Evolutionary conservation across 2,329 filamentous ascomycete genomes (phyloP), one percentile per base, ranked within the genome.

Genomic region (Ophiostoma sp.): DNA sequence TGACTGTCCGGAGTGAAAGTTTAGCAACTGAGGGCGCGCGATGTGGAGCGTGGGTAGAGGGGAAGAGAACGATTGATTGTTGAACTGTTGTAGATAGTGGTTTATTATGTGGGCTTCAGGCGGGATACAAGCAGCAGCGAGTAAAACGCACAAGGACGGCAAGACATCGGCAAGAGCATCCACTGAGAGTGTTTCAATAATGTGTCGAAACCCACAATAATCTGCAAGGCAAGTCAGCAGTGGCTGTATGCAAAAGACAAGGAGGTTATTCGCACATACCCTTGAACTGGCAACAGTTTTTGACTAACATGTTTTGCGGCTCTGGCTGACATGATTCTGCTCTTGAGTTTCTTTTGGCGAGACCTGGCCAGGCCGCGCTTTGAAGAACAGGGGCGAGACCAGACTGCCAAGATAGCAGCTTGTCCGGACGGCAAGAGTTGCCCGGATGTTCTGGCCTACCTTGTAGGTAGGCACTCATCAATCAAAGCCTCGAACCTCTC

Each of bases 31-130:
- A 15, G 17, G 7, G 19, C 59, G n/a, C 59, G 28, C 66, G 28
- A 52, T 12, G 66, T 69, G 66, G 66, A 69, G 66, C 33, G 33
- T 69, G 25, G 66, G 31, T 55, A 39, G 66, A 69, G 66, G 66
- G 48, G 48, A 36, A 69, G 31, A 9, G 15, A 25, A 1, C 12
- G 1, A n/a, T 19, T 33, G 42, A 50, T 28, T 52, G 31, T 12
- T 17, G 61, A 45, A 22, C n/a, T 59, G 33, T 19, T 33, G 31
- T n/a, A 11, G 33, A 70, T 57, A 52, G 42, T 25, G 42, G 42
- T n/a, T 33, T 15, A 31, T 42, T 22, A 33, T 12, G 45, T 52
- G 28, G 66, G 66, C 45, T 25, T 36, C 1, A 50, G 31, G 33
- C 50, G 68, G 31, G 45, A 36, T 9, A 8, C 19, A 22, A 39